Evolutionary conservation across 139 green algal genomes (phyloP).

Genomic region (Picochlorum sp.): DNA sequence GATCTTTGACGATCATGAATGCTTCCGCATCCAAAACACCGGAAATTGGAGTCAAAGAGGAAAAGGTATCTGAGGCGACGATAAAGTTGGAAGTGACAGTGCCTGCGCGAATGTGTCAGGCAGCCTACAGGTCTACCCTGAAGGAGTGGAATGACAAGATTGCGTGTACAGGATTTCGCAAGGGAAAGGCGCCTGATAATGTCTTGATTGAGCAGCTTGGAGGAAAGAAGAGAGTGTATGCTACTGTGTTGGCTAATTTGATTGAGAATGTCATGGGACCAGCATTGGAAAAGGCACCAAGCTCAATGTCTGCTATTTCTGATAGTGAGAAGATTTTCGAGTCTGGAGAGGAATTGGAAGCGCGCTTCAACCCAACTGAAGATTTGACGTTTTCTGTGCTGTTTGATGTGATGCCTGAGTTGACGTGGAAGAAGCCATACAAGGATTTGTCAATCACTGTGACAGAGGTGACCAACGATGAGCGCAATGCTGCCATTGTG

Average conservation of each 20-base stretch:
- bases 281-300: slow-evolving; percentile 15
- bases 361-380: slow-evolving; percentile 36
- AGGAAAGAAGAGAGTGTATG: slow-evolving; percentile 12
- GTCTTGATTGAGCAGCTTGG: slow-evolving; percentile 23
- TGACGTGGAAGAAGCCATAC: slow-evolving; percentile 55
- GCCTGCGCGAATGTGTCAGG: not conserved
- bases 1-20: no score
- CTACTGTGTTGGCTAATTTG: slow-evolving; percentile 13
- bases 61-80: not conserved
- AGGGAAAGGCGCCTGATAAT: slow-evolving; percentile 24
- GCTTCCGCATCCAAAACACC: not conserved
- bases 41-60: slow-evolving; percentile 1
- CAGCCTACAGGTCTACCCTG: slow-evolving; percentile 13
- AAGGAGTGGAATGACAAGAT: slow-evolving; percentile 11
- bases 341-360: slow-evolving; percentile 27
- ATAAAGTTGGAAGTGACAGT: slow-evolving; percentile 18
- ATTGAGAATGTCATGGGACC: slow-evolving; percentile 17
- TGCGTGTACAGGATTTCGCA: slow-evolving; percentile 18
- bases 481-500: slow-evolving; percentile 35
- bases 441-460: slow-evolving; percentile 42
- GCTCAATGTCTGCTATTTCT: slow-evolving; percentile 23
- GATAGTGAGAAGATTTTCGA: slow-evolving; percentile 33
- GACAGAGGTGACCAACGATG: slow-evolving; percentile 12
- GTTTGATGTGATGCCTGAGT: slow-evolving; percentile 32
- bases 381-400: slow-evolving; percentile 30